These are phyloP conservation scores for Santalum album DNA, from an alignment of 164 flowering plant genomes.

Conservation along the genomic window DNA sequence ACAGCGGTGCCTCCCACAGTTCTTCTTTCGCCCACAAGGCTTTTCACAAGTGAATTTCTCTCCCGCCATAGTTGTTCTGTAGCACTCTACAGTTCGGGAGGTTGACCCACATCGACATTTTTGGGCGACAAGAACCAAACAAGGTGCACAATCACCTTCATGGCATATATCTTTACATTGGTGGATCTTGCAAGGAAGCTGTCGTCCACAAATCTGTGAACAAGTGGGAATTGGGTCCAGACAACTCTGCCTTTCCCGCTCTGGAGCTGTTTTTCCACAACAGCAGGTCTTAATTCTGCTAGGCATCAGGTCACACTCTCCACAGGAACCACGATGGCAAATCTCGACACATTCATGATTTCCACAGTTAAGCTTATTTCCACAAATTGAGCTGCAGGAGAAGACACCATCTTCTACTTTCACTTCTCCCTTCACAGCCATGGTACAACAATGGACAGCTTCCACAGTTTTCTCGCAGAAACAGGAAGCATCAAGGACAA, in stretches of 20 bases:
- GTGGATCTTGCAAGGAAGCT: constrained; percentile 65
- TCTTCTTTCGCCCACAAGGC: constrained; percentile 84
- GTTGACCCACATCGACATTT: constrained; percentile 84
- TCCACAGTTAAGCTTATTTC: constrained; percentile 59
- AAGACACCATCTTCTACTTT: constrained; percentile 58
- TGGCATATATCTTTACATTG: constrained; percentile 67
- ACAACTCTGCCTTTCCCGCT: constrained; percentile 54
- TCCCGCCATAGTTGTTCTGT: constrained; percentile 28
- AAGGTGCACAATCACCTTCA: constrained; percentile 63
- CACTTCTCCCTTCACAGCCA: constrained; percentile 72
- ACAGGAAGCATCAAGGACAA: constrained; percentile 55
- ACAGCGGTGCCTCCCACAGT: constrained; percentile 94
- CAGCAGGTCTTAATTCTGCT: constrained; percentile 51
- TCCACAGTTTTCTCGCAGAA: constrained; percentile 72
- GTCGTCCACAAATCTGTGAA: constrained; percentile 48
- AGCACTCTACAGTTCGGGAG: constrained; percentile 68
- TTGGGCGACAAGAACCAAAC: constrained; percentile 54
- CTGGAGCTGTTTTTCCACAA: constrained; percentile 74
- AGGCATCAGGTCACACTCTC: constrained; percentile 70
- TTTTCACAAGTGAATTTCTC: constrained; percentile 63
- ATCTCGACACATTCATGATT: constrained; percentile 58
- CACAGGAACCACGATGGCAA: constrained; percentile 93
- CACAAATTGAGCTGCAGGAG: constrained; percentile 63
- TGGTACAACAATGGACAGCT: constrained; percentile 64
- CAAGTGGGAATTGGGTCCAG: constrained; percentile 83